Percentiles rank a stretch among this genome's conserved stretches.
These are phyloP conservation scores for Eucalyptus globulus DNA, from an alignment of 345 rosid genomes.

Conservation along the genomic window DNA sequence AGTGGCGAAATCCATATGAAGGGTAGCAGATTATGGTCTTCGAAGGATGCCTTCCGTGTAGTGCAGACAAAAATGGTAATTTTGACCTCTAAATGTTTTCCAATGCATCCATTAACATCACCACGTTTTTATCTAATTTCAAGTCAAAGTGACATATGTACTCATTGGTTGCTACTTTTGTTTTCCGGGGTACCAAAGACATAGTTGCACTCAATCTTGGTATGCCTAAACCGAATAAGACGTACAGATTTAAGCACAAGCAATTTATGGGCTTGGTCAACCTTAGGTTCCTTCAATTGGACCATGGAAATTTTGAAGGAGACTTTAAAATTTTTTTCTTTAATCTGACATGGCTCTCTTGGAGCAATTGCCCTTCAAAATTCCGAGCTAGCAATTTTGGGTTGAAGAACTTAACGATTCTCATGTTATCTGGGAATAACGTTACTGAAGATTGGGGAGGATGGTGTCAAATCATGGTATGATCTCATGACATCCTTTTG, in stretches of 20 bases:
- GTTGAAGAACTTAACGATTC: neutral
- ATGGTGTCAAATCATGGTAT: neutral
- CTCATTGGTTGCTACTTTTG: too few species aligned
- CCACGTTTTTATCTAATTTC: too few species aligned
- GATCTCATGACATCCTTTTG: neutral
- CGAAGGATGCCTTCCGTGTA: too few species aligned
- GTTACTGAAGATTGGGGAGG: neutral
- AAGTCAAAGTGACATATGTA: too few species aligned
- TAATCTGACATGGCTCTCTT: neutral
- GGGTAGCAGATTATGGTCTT: too few species aligned
- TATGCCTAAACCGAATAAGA: too few species aligned
- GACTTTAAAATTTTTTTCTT: neutral
- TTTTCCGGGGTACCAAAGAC: too few species aligned
- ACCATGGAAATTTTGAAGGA: neutral
- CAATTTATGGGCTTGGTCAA: neutral
- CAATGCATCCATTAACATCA: too few species aligned
- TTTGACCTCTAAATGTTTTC: too few species aligned
- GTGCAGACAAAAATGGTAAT: too few species aligned
- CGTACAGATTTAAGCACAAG: neutral
- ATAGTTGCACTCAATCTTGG: too few species aligned
- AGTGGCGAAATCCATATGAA: too few species aligned
- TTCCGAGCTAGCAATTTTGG: neutral
- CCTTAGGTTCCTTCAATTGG: neutral
- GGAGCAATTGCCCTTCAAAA: neutral
- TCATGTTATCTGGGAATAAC: neutral